Conservation (phyloP, 495 filamentous ascomycete species). For the Achaetomiella virescens region DNA sequence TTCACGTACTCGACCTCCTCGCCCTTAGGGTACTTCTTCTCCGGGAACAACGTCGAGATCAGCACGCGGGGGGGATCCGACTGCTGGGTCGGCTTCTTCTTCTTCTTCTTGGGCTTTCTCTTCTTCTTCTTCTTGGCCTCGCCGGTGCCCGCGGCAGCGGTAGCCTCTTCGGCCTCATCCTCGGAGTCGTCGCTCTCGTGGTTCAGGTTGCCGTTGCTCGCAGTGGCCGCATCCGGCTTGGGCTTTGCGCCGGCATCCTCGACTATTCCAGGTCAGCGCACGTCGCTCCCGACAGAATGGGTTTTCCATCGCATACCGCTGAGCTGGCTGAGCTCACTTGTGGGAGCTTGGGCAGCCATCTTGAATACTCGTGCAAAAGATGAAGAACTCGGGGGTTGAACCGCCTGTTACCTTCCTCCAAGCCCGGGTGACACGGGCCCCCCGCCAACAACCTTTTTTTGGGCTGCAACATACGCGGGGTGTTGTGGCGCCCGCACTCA, state of each 20-base stretch:
- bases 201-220: constrained; percentile 53
- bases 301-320: constrained; percentile 25
- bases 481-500: background rate
- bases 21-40: constrained; percentile 67
- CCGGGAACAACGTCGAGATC: constrained; percentile 69
- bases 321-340: constrained; percentile 41
- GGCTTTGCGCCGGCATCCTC: constrained; percentile 46
- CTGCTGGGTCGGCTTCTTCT: constrained; percentile 67
- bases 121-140: constrained; percentile 62
- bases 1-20: constrained; percentile 71
- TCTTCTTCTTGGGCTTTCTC: constrained; percentile 81
- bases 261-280: constrained; percentile 14
- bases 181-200: constrained; percentile 63
- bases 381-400: constrained; percentile 1
- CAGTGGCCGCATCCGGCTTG: constrained; percentile 39
- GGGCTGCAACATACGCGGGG: constrained; percentile 13
- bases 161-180: constrained; percentile 48
- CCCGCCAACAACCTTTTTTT: constrained; percentile 4
- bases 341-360: constrained; percentile 40
- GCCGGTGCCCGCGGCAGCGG: constrained; percentile 32
- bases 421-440: background rate
- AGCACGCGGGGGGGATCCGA: constrained; percentile 70
- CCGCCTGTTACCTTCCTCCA: background rate
- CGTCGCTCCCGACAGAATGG: background rate
- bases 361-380: background rate